Base-by-base conservation (phyloP, 345 rosid species). In the Arabidopsis arenosa region DNA sequence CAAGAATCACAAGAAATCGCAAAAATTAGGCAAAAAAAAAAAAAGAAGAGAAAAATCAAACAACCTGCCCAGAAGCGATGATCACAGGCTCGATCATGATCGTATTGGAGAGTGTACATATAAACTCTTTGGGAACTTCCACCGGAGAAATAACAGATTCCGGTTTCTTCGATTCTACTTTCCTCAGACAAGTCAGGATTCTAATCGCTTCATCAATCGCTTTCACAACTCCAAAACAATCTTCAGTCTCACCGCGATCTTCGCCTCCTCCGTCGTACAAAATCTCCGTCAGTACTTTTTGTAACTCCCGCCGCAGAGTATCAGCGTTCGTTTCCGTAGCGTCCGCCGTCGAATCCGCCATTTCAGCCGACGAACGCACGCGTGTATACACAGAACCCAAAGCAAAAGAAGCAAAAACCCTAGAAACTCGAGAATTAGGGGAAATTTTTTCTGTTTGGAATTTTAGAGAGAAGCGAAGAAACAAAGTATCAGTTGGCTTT, bases 21-120 rank as follows among this genome's bases (percentile, higher is more conserved):
- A 74, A 2, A 23, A 33, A 15, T 11, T 48, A 36, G 13, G 45
- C 8, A 1, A 10, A 13, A 67, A 59, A 28, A 30, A 6, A 8
- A 23, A 2, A 2, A 13, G 9, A 32, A 17, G 6, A 30, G 13
- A 26, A 63, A 59, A 28, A 32, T 35, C 74, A 13, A 71, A 87
- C 93, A 71, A 87, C 93, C 93, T 80, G 84, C 0, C 90, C 93
- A 64, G 87, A 80, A 36, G 83, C 81, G 64, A 88, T 56, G 63
- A 87, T 70, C 12, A 88, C 90, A 65, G 92, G 90, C 14, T 70
- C 71, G 71, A 54, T 89, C 92, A 67, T 64, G 68, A 72, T 73
- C 69, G 9, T 23, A 44, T 76, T 65, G 0, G 67, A 70, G 33
- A 43, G 77, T 30, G 60, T n/a, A 55, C 80, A 76, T 43, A 35